phyloP scores from a whole-genome alignment of 2,329 filamentous ascomycete genomes.

The Paecilomyces niveus region DNA sequence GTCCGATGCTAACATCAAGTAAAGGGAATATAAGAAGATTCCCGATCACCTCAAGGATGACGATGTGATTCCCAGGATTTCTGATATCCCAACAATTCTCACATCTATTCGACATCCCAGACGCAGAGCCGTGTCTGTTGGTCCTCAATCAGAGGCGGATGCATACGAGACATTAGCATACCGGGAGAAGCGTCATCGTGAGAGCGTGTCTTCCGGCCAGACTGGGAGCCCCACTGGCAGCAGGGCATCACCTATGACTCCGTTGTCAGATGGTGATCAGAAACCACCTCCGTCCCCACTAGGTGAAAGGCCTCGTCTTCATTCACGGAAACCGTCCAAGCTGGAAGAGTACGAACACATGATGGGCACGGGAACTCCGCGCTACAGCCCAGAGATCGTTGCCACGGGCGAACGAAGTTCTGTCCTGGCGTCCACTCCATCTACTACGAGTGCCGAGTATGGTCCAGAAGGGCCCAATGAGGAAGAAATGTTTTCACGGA shows the following conservation, averaged over 20 bases:
- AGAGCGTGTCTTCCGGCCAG: constrained; percentile 46
- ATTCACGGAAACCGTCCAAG: constrained; percentile 39
- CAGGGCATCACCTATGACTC: constrained; percentile 14
- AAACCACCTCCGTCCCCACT: constrained; percentile 2
- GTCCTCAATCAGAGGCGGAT: constrained; percentile 91
- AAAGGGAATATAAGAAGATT: constrained; percentile 69
- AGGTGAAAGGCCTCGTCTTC: constrained; percentile 30
- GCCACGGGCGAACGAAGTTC: constrained; percentile 15
- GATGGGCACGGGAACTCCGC: constrained; percentile 61
- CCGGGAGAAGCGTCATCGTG: constrained; percentile 61
- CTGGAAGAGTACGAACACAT: constrained; percentile 62
- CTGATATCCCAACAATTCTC: constrained; percentile 75
- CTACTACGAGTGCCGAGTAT: constrained; percentile 16
- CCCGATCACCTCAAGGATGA: constrained; percentile 67
- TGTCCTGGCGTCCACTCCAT: constrained; percentile 14
- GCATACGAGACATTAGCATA: constrained; percentile 94
- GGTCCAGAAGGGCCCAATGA: constrained; percentile 48
- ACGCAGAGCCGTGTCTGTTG: constrained; percentile 76
- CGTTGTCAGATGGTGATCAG: constrained; percentile 12
- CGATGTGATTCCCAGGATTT: constrained; percentile 84
- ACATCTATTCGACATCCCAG: constrained; percentile 73
- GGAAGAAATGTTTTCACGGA: constrained; percentile 72
- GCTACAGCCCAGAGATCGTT: constrained; percentile 20
- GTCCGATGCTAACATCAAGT: constrained; percentile 22
- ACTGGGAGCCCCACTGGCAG: constrained; percentile 3